Base-by-base conservation (phyloP, 148 eudicot species). In the Polygonum aviculare region DNA sequence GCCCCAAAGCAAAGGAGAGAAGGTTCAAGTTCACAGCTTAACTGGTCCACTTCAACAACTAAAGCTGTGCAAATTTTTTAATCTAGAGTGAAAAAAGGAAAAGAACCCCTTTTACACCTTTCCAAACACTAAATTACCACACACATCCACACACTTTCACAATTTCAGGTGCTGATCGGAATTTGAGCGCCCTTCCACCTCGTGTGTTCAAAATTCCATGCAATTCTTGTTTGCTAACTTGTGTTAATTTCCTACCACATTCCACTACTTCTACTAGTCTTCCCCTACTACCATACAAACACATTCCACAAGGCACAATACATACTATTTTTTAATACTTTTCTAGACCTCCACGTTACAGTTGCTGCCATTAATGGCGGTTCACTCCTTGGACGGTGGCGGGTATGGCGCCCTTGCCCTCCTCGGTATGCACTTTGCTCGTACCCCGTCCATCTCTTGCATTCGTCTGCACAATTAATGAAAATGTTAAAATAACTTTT, bases 391-490 rank as follows among this genome's bases (percentile, higher is more conserved):
- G 35, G 74, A 19, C 12, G 52, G 74, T 72, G 74, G 74, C 39
- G n/a, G 55, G 26, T 69, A 38, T 10, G 33, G 55, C 18, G 57
- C 73, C 74, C 67, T 79, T 54, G 81, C 80, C 79, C 75, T 81
- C 76, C 86, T 78, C 44, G 81, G 83, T 15, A 84, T 78, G 83
- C 83, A 79, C 69, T 77, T 77, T 7, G 84, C 84, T 65, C 78
- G 75, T 74, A 77, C 78, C 69, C 74, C 81, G 6, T 79, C 82
- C 7, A 76, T 73, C 75, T 77, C 88, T 74, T 79, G 73, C 65
- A 79, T 70, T 69, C 77, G 77, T 80, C 88, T 85, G 84, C 44
- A 55, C 1, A 22, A 60, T 5, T 3, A 33, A 22, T 57, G 35
- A 26, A 60, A 60, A 59, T 9, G 36, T 21, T 3, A 19, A 19